Conservation (phyloP, 495 filamentous ascomycete species). For the Neurospora hispaniola region DNA sequence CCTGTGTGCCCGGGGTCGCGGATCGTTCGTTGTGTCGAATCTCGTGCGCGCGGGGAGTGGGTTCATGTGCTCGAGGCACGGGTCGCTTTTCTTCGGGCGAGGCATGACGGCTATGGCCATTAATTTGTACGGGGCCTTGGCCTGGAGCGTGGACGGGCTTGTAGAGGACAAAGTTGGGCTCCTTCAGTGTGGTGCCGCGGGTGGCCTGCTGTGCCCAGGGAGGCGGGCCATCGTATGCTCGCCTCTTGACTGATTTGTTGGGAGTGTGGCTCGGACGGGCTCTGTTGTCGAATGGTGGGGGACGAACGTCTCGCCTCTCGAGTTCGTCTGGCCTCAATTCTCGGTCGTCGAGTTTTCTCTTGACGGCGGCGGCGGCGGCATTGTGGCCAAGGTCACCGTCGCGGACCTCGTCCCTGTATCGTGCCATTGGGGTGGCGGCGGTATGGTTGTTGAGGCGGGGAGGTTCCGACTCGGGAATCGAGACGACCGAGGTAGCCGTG, state of each 20-base stretch:
- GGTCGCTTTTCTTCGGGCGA: conserved; percentile 36
- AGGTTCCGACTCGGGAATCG: conserved; percentile 32
- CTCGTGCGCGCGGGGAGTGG: neutral
- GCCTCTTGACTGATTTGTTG: conserved; percentile 25
- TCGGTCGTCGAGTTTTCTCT: conserved; percentile 44
- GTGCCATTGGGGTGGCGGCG: conserved; percentile 7
- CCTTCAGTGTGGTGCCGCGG: conserved; percentile 15
- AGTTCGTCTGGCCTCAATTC: conserved; percentile 34
- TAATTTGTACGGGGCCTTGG: conserved; percentile 18
- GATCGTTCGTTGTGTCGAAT: conserved; percentile 1
- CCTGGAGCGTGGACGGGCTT: conserved; percentile 13
- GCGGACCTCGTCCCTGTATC: conserved; percentile 13
- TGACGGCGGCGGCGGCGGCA: conserved; percentile 29
- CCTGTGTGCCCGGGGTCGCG: neutral
- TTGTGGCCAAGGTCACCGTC: conserved; percentile 22
- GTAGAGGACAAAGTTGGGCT: conserved; percentile 29
- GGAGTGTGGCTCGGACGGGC: conserved; percentile 12
- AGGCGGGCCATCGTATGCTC: conserved; percentile 27
- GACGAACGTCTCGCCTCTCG: conserved; percentile 31
- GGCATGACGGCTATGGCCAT: conserved; percentile 39
- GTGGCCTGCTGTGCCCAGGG: conserved; percentile 32
- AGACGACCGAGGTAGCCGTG: conserved; percentile 7
- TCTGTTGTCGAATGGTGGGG: conserved; percentile 27
- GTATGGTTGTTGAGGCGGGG: conserved; percentile 23
- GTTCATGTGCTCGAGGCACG: conserved; percentile 10